Percentiles rank a stretch among this genome's conserved stretches.
phyloP scores from a whole-genome alignment of 2,329 filamentous ascomycete species.

The Rachicladosporium sp. region DNA sequence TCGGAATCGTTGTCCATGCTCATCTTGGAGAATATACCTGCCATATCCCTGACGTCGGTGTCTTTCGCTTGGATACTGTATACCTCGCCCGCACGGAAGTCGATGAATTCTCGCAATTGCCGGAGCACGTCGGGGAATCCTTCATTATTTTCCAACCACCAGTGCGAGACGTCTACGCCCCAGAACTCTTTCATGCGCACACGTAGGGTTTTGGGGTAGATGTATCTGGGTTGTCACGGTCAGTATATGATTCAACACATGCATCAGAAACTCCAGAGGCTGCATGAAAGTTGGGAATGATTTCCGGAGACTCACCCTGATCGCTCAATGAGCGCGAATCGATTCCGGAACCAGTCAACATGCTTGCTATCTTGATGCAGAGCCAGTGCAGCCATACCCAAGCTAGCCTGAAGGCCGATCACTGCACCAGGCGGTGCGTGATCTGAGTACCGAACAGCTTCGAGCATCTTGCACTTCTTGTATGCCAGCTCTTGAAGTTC shows the following conservation, averaged over 20 bases:
- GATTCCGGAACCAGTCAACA: conserved; percentile 66
- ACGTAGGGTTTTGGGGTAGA: conserved; percentile 65
- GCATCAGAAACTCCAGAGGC: too few relatives aligned
- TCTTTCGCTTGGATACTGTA: conserved; percentile 6
- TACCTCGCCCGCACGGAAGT: conserved; percentile 19
- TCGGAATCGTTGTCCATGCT: conserved; percentile 4
- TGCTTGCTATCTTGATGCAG: conserved; percentile 63
- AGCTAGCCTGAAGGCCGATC: conserved; percentile 59
- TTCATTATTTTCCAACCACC: conserved; percentile 84
- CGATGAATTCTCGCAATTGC: conserved; percentile 64
- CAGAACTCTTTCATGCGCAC: conserved; percentile 65
- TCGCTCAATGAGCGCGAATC: conserved; percentile 65
- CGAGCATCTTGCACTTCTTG: conserved; percentile 64
- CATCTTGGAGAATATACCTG: conserved; percentile 28
- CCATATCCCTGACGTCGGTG: conserved; percentile 22
- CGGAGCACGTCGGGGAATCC: conserved; percentile 61
- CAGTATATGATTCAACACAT: conserved; percentile 1
- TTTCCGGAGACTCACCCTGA: conserved; percentile 51
- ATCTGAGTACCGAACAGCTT: conserved; percentile 56
- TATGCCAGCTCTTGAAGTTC: conserved; percentile 50
- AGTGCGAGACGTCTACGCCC: conserved; percentile 58
- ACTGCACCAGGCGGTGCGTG: conserved; percentile 57
- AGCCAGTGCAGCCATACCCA: conserved; percentile 67
- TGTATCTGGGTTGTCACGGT: conserved; percentile 48
- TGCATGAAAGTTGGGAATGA: conserved; percentile 1